Evolutionary conservation across 2,329 filamentous ascomycete species (phyloP), one percentile per base, ranked within the genome.

Genomic region (Fusarium hainanense): DNA sequence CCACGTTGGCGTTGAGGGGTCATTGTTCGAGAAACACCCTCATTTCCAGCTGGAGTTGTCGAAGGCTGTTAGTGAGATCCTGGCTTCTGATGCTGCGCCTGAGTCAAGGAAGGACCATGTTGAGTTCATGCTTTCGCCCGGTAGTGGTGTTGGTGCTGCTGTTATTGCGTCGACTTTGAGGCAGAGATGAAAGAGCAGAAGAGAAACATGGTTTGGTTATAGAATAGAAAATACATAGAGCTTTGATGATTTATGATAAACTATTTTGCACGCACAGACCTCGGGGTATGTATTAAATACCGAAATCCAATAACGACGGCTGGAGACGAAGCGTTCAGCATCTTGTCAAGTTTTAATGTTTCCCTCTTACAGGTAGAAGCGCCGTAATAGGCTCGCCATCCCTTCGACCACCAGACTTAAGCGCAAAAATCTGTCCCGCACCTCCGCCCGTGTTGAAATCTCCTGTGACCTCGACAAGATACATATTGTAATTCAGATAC

Each of bases 1-100:
- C 83, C 95, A 98, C 79, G 96, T 98, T 30, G 96, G 96, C 74
- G 96, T 96, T 42, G 96, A 99, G 77, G 96, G 96, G 30, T 97
- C 93, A 18, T 94, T 99, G 58, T 98, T 99, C 85, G 98, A 97
- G 86, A 98, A 98, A 80, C 98, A 98, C 82, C 96, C 96, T 8
- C 93, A 97, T 83, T 99, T 99, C 88, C 97, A 98, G 85, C 87
- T 90, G 54, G 92, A 95, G 54, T 93, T 95, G 56, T 95, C 96
- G 5, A 86, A 90, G 79, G 96, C 95, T n/a, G 87, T 99, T 47
- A 90, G 93, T 52, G 96, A 99, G 85, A 98, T 99, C 0, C 25
- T 62, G 8, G 32, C 16, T 3, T 54, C 46, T 11, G 25, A 46
- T 1, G 13, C 20, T 0, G 2, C 1, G 2, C 18, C 59, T 0